phyloP scores from a whole-genome alignment of 345 rosid genomes.

The Populus tremula region DNA sequence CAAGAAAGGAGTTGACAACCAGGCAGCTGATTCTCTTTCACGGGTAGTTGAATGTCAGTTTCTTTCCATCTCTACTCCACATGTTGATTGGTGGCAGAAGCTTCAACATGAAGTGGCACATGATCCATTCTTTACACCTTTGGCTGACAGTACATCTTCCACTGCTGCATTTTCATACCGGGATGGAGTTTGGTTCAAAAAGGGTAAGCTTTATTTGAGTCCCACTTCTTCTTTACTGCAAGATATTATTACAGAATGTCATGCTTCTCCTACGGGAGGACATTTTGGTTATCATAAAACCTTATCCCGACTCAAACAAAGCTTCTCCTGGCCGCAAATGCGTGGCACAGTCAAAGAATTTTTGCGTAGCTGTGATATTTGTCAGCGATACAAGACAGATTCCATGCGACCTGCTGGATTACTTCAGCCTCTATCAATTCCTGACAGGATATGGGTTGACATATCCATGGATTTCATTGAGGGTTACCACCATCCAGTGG shows the following conservation, averaged over 20 bases:
- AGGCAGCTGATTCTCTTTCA: too few relatives aligned
- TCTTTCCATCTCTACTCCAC: too few relatives aligned
- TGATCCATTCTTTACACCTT: rapidly evolving
- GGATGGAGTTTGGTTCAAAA: neutral
- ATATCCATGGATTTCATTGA: neutral
- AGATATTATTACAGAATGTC: neutral
- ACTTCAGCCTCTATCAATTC: neutral
- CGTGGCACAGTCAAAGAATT: neutral
- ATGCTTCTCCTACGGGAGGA: neutral
- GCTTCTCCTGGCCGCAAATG: neutral
- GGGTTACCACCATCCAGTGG: neutral
- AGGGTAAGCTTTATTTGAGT: neutral
- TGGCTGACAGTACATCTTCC: rapidly evolving
- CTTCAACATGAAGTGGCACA: neutral
- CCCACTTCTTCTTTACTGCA: neutral
- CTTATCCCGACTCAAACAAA: rapidly evolving
- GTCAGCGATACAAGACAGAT: neutral
- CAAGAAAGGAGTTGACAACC: too few relatives aligned
- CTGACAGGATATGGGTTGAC: neutral
- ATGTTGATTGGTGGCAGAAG: neutral
- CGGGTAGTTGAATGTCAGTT: too few relatives aligned
- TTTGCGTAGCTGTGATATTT: neutral
- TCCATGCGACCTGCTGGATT: neutral
- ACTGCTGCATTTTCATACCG: neutral
- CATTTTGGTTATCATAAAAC: neutral